Conservation (phyloP, 768 basidiomycete genomes). For the Calocera cornea region DNA sequence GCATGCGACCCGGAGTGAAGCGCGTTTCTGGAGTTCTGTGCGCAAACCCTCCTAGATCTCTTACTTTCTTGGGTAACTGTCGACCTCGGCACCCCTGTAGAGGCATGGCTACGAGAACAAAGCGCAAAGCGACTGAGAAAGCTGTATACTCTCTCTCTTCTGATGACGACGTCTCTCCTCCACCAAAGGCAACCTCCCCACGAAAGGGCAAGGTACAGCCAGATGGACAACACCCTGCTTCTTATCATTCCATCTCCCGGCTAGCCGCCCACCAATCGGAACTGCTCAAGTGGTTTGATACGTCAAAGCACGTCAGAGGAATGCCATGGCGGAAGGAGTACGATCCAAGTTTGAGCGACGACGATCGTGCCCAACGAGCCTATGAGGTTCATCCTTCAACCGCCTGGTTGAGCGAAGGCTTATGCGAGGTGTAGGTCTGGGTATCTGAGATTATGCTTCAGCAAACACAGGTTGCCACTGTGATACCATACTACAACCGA, state of each 20-base stretch:
- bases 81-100: not conserved
- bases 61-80: not conserved
- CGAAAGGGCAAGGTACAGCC: not conserved
- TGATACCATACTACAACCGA: constrained; percentile 82
- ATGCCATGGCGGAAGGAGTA: constrained; percentile 87
- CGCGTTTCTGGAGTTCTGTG: not conserved
- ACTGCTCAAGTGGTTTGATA: constrained; percentile 49
- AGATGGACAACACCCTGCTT: not conserved
- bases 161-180: not conserved
- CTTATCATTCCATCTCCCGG: not conserved
- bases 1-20: not conserved
- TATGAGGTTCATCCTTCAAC: constrained; percentile 54
- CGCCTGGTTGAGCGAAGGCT: not conserved
- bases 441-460: constrained; percentile 92
- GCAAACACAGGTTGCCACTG: constrained; percentile 85
- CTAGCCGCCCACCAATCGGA: constrained; percentile 15
- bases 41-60: not conserved
- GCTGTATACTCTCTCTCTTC: not conserved
- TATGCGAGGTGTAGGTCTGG: constrained; percentile 46
- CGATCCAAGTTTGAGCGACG: constrained; percentile 33
- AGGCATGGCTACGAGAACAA: constrained; percentile 1
- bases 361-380: constrained; percentile 67
- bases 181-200: not conserved
- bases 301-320: constrained; percentile 48
- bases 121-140: constrained; percentile 1